Evolutionary conservation across 2,329 filamentous ascomycete genomes (phyloP), one percentile per base, ranked within the genome.

Genomic region (Fusarium equiseti): DNA sequence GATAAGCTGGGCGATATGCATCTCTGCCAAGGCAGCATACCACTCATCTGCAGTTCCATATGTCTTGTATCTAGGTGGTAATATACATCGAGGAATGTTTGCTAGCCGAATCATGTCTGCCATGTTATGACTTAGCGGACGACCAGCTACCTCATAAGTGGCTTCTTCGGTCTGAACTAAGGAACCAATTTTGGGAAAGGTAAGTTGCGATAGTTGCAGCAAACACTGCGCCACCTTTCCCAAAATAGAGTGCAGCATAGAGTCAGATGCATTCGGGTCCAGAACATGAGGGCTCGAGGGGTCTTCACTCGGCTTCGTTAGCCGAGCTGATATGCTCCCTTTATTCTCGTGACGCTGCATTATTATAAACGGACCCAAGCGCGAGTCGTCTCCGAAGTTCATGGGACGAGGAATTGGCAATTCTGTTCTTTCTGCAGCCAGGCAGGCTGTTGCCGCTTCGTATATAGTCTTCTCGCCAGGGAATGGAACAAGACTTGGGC

Each of bases 141-240:
- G 16, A n/a, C 32, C 32, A n/a, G 16, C 32, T 11, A 18, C 32
- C 0, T 38, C 56, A 71, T 76, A 79, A 5, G 27, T 68, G 10
- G 74, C 72, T 10, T 73, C 58, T 5, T 71, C 62, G 1, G 66
- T 44, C 53, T 81, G 68, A 32, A 67, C 52, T 1, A 85, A 71
- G 20, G 77, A 80, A 10, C 82, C 83, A n/a, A 86, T 83, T 22
- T 72, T 71, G 20, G 76, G 40, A 24, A 85, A 81, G 0, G 72
- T 77, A 1, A 74, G 65, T 8, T 31, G 69, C 3, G 75, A 79
- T 2, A 86, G 73, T 56, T 83, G 77, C 6, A 86, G 73, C 22
- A 84, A 16, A 45, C 81, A 81, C 8, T 71, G 72, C 6, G 82
- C 82, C 44, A 84, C 73, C 56, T 82, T 73, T 2, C 63, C 42